These are phyloP conservation scores for Mollisia scopiformis DNA, from an alignment of 2,329 filamentous ascomycete species.

Conservation along the genomic window DNA sequence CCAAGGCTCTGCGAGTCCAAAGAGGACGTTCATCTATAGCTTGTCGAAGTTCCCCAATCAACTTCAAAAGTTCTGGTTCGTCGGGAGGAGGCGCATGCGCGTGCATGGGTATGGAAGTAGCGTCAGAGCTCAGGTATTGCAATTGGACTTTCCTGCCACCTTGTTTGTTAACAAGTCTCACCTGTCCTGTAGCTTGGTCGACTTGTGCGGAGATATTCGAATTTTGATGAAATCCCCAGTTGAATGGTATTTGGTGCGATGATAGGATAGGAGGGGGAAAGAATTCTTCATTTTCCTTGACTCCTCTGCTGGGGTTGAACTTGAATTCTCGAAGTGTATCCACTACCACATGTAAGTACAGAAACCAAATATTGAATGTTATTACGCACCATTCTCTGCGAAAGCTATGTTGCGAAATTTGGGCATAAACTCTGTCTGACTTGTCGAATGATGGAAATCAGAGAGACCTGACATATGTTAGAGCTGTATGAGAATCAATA, in stretches of 20 bases:
- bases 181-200: conserved; percentile 35
- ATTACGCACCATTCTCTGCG: conserved; percentile 65
- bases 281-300: conserved; percentile 65
- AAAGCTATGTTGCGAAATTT: conserved; percentile 73
- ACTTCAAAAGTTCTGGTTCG: conserved; percentile 60
- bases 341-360: conserved; percentile 42
- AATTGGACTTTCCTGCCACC: conserved; percentile 23
- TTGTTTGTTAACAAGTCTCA: conserved; percentile 32
- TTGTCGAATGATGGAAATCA: conserved; percentile 83
- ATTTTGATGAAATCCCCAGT: conserved; percentile 85
- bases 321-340: conserved; percentile 66
- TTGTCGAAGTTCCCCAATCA: conserved; percentile 65
- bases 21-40: conserved; percentile 77
- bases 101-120: conserved; percentile 22
- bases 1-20: conserved; percentile 82
- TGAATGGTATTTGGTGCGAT: conserved; percentile 74
- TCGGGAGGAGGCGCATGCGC: conserved; percentile 22
- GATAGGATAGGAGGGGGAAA: conserved; percentile 81
- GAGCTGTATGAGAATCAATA: not conserved
- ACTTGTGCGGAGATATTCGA: conserved; percentile 57
- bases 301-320: conserved; percentile 64
- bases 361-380: not conserved
- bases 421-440: conserved; percentile 68
- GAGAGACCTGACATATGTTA: conserved; percentile 59
- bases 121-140: conserved; percentile 28